Base-by-base conservation (phyloP, 257 asterid species). In the Linderniella brevidens region DNA sequence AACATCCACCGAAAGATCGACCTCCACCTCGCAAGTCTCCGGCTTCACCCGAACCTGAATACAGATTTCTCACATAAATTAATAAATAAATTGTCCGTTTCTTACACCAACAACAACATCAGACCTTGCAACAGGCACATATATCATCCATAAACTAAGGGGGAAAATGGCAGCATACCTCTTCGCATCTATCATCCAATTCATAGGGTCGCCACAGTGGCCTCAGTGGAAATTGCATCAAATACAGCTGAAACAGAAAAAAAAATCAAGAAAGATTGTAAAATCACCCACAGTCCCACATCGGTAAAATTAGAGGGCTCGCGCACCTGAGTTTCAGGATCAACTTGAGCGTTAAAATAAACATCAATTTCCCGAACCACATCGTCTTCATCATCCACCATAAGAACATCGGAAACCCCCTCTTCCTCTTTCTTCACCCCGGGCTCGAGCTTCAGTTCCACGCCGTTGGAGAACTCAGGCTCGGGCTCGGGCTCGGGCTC, bases 11-110 rank as follows among this genome's bases (percentile, higher is more conserved):
- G 80, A 36, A 71, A 88, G 57, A 69, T 88, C 98, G 58, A 88
- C 52, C 72, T 88, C 93, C 64, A 88, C 29, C 55, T 84, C 81
- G 44, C 62, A 46, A 58, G 74, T 68, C 54, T 40, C 50, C 17
- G 76, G 68, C 50, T 73, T 80, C 74, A 88, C 76, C 65, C 95
- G 76, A 57, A 88, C 94, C 98, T 84, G n/a, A n/a, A n/a, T n/a
- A n/a, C n/a, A n/a, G 65, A 64, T 55, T 51, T 39, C 18, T 45
- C 17, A 55, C 11, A 37, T 37, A 11, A 37, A 4, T 19, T 17
- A 9, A 45, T 14, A 9, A 4, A 17, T 5, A 3, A 19, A 45
- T 4, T 45, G 11, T 13, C 49, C 8, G n/a, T 45, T 45, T 4
- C n/a, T n/a, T n/a, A n/a, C n/a, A n/a, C n/a, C n/a, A n/a, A 45